Conservation (phyloP, 345 rosid species). For the Rubroshorea leprosula region DNA sequence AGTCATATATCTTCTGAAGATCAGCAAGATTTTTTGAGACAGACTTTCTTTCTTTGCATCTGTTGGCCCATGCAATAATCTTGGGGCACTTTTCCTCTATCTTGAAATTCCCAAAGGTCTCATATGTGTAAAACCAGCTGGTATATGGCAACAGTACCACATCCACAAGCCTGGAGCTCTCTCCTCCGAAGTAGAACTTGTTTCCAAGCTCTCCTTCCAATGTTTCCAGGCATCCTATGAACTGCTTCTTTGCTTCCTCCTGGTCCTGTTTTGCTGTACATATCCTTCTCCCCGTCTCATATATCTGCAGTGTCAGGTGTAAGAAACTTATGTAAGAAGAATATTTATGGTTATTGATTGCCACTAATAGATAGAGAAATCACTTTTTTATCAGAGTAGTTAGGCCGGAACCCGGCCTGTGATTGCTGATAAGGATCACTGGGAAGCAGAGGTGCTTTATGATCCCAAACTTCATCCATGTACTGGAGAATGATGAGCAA, state of each 20-base stretch:
- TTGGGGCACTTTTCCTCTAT: neutral
- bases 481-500: slow-evolving; percentile 42
- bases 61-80: neutral
- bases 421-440: slow-evolving; percentile 37
- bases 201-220: no score
- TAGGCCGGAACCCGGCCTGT: slow-evolving; percentile 58
- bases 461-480: slow-evolving; percentile 54
- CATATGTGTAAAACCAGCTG: neutral
- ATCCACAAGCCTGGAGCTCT: no score
- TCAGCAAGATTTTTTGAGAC: neutral
- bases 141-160: neutral
- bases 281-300: no score
- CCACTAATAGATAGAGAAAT: no score
- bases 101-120: neutral
- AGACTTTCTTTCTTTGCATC: neutral
- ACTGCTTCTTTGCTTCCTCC: no score
- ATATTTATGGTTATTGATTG: no score
- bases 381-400: slow-evolving; percentile 62
- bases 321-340: no score
- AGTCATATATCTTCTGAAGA: neutral
- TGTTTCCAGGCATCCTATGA: no score
- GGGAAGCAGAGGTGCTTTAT: slow-evolving; percentile 39
- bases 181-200: no score
- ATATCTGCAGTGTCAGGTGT: no score
- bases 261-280: no score